phyloP scores from a whole-genome alignment of 306 rosid species.

The Vicia faba region DNA sequence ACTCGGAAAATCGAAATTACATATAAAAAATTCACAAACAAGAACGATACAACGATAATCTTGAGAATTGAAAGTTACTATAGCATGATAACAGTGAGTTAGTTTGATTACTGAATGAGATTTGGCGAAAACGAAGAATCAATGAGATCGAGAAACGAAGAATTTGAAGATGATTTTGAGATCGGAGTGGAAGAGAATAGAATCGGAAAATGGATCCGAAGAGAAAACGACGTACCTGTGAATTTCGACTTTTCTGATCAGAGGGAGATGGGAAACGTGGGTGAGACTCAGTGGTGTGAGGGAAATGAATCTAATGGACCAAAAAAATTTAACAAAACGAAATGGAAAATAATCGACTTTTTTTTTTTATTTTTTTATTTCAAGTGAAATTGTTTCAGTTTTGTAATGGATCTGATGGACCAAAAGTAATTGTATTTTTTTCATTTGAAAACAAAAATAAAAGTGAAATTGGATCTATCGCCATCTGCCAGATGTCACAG shows the following conservation, averaged over 20 bases:
- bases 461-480: too few relatives aligned
- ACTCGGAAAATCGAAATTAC: not conserved
- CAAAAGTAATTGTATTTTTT: too few relatives aligned
- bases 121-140: constrained; percentile 1
- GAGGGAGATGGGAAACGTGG: constrained; percentile 50
- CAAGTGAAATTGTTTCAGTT: too few relatives aligned
- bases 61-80: constrained; percentile 11
- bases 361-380: too few relatives aligned
- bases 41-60: not conserved
- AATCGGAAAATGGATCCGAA: constrained; percentile 45
- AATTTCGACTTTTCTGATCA: constrained; percentile 50
- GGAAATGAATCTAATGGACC: constrained; percentile 45
- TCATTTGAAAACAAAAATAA: too few relatives aligned
- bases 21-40: not conserved
- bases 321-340: constrained; percentile 3
- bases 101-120: constrained; percentile 5
- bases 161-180: constrained; percentile 17
- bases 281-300: constrained; percentile 33
- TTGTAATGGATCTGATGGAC: too few relatives aligned
- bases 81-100: not conserved
- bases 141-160: constrained; percentile 33
- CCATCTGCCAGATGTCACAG: too few relatives aligned
- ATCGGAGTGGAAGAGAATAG: constrained; percentile 29
- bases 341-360: not conserved
- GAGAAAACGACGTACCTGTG: constrained; percentile 41